Evolutionary conservation across 1,284 basidiomycete genomes (phyloP).

Genomic region (Meripilus lineatus): DNA sequence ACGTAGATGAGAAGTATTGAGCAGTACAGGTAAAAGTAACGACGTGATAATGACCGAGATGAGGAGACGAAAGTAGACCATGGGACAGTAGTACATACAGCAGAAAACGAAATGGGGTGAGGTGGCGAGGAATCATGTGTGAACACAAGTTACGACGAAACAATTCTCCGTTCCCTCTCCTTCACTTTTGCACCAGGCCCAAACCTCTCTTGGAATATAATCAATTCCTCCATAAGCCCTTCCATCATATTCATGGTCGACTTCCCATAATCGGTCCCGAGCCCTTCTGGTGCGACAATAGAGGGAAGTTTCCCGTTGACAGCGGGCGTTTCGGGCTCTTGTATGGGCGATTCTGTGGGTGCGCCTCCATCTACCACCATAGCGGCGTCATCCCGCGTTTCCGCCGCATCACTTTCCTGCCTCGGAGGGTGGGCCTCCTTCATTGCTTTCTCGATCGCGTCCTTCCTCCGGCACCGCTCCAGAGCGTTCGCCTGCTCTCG

Average conservation of each 20-base stretch:
- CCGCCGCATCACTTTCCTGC: conserved; percentile 10
- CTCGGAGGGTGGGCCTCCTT: too few relatives aligned
- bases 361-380: conserved; percentile 6
- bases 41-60: neutral
- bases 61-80: neutral
- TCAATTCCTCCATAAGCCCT: conserved; percentile 82
- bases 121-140: too few relatives aligned
- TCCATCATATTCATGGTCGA: conserved; percentile 81
- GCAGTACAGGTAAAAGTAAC: too few relatives aligned
- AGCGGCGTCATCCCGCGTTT: conserved; percentile 10
- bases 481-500: conserved; percentile 75
- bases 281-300: conserved; percentile 11
- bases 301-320: neutral
- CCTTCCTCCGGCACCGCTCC: conserved; percentile 66
- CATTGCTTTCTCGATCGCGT: conserved; percentile 56
- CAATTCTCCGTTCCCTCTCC: conserved; percentile 46
- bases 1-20: too few relatives aligned
- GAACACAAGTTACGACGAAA: conserved; percentile 18
- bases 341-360: conserved; percentile 15
- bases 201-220: conserved; percentile 83
- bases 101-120: neutral
- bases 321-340: conserved; percentile 15
- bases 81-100: neutral
- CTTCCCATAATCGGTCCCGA: conserved; percentile 16
- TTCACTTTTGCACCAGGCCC: conserved; percentile 55